Base-by-base conservation (phyloP, 164 flowering plant genomes). In the Stephania japonica region DNA sequence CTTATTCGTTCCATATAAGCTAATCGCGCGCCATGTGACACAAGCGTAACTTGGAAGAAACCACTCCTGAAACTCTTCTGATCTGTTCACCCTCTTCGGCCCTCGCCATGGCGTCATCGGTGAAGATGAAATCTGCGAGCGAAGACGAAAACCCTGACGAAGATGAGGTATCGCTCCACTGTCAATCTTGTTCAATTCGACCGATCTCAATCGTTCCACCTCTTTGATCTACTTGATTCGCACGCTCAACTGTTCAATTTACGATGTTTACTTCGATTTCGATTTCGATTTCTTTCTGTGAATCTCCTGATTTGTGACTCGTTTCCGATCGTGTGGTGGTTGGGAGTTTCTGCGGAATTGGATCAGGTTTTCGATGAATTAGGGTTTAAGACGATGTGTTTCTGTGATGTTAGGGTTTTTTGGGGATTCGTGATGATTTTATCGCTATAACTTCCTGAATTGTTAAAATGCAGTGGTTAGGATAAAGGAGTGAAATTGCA, bases 121-220 rank as follows among this genome's bases (percentile, higher is more conserved):
- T 82, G 81, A 72, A 70, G 69, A 71, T 66, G 74, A 64, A 74
- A 13, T 12, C 26, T 8, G 61, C 67, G 8, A 79, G 21, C 38
- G 84, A 81, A 67, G 85, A 80, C 1, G 86, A 85, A 59, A 79
- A 44, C 71, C 75, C 77, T 21, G 87, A 82, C 26, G 85, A 80
- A 69, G 85, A 80, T 69, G 85, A 80, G 79, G 84, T 71, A 61
- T 24, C 23, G 23, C 13, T 25, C 5, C 27, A 7, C 13, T 63
- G 24, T 61, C 18, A 18, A 18, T 63, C 26, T 63, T 27, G 6
- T 24, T 7, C 23, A 7, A 21, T 63, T 23, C 66, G 66, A 63
- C 1, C 66, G 14, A 63, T 9, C 25, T 23, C 27, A 12, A 25
- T 63, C 26, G 23, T 63, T 56, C 62, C 18, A n/a, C 19, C 21